Evolutionary conservation across 306 rosid genomes (phyloP).

Genomic region (Canavalia ensiformis): DNA sequence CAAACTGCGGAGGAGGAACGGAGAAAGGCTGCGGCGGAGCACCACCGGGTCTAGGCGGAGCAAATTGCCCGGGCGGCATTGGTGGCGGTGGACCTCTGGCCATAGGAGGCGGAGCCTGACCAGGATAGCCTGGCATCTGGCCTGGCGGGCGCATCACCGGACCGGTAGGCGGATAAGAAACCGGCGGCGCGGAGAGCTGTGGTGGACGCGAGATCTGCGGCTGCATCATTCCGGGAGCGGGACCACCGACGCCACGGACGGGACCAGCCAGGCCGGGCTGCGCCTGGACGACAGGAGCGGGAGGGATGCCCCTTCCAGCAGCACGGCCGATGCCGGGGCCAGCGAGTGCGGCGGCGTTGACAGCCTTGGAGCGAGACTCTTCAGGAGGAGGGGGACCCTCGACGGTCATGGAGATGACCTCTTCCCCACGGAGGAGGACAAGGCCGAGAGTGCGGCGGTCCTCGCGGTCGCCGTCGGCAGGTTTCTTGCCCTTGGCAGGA

Average conservation of each 20-base stretch:
- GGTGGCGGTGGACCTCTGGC: constrained; percentile 75
- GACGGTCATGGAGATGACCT: constrained; percentile 98
- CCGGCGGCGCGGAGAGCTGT: constrained; percentile 76
- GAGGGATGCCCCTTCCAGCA: constrained; percentile 84
- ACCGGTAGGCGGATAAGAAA: constrained; percentile 69
- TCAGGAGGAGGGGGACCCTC: constrained; percentile 98
- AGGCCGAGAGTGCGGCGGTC: constrained; percentile 98
- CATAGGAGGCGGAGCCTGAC: constrained; percentile 72
- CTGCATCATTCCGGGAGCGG: constrained; percentile 99
- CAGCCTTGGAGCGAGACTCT: constrained; percentile 92
- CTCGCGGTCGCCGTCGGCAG: constrained; percentile 78
- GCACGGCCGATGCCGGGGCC: constrained; percentile 95
- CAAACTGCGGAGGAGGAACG: constrained; percentile 78
- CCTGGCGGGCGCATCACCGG: constrained; percentile 84
- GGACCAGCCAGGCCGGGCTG: constrained; percentile 97
- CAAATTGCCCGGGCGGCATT: constrained; percentile 74
- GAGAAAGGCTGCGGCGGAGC: constrained; percentile 66
- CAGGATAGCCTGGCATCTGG: constrained; percentile 75
- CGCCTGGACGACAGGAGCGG: constrained; percentile 84
- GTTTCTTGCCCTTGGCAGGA: constrained; percentile 83
- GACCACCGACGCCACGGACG: constrained; percentile 93
- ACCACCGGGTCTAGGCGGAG: constrained; percentile 70
- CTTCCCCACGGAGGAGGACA: constrained; percentile 97
- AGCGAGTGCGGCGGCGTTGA: constrained; percentile 76
- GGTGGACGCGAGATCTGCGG: constrained; percentile 93